A percentile compares a stretch with the other conserved stretches of the same genome.
phyloP scores from a whole-genome alignment of 2,329 filamentous ascomycete genomes.

The Pseudogymnoascus sp. region DNA sequence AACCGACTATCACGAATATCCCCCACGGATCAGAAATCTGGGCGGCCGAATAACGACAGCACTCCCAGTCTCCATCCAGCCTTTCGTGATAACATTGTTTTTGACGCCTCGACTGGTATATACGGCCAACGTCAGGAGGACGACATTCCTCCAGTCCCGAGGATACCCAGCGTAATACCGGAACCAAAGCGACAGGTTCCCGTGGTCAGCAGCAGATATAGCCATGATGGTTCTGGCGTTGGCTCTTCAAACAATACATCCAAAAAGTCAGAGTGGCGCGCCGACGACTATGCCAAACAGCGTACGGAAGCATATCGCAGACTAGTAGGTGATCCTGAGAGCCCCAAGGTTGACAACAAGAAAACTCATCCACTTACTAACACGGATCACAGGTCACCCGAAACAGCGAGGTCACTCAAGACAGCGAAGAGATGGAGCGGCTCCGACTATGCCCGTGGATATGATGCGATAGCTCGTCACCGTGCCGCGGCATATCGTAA shows the following conservation, averaged over 20 bases:
- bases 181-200: background rate
- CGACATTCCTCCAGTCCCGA: background rate
- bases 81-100: background rate
- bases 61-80: slow-evolving; percentile 1
- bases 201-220: background rate
- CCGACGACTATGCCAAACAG: background rate
- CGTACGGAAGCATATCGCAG: slow-evolving; percentile 11
- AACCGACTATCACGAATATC: background rate
- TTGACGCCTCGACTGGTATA: background rate
- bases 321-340: slow-evolving; percentile 3
- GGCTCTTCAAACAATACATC: background rate
- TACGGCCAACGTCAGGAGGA: background rate
- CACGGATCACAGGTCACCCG: background rate
- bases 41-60: background rate
- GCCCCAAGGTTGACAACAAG: background rate
- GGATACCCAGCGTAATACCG: background rate
- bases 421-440: background rate
- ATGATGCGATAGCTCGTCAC: background rate
- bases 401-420: background rate
- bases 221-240: background rate
- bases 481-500: background rate
- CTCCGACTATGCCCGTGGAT: background rate
- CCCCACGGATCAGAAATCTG: background rate
- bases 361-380: background rate
- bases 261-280: background rate